These are phyloP conservation scores for Ustilago vetiveriae DNA, from an alignment of 1,284 basidiomycete species.

Conservation along the genomic window DNA sequence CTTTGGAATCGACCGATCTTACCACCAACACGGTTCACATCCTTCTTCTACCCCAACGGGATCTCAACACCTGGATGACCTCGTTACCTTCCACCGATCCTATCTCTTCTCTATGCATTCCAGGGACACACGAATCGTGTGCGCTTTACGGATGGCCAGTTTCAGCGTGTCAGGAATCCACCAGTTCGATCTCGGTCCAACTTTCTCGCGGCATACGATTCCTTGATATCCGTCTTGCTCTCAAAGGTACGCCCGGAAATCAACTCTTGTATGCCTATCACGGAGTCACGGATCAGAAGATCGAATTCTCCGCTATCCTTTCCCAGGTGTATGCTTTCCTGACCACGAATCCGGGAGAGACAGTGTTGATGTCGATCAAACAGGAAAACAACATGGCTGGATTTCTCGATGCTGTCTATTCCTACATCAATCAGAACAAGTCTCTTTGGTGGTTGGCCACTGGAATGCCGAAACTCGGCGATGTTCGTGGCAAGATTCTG, in stretches of 20 bases:
- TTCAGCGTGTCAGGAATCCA: conserved; percentile 44
- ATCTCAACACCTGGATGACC: conserved; percentile 32
- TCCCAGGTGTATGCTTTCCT: conserved; percentile 42
- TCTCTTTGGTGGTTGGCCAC: conserved; percentile 34
- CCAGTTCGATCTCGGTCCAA: conserved; percentile 27
- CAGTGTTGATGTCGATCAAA: conserved; percentile 50
- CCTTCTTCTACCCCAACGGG: conserved; percentile 27
- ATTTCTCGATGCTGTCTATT: conserved; percentile 31
- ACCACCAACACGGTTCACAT: conserved; percentile 34
- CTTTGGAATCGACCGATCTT: conserved; percentile 5
- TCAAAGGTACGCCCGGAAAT: conserved; percentile 27
- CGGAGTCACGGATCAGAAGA: conserved; percentile 47
- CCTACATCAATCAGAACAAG: conserved; percentile 25
- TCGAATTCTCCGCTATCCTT: conserved; percentile 45
- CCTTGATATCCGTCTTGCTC: conserved; percentile 51
- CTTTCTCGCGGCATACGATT: conserved; percentile 50
- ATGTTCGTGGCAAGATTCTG: conserved; percentile 47
- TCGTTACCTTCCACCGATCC: conserved; percentile 23
- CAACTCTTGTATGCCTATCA: conserved; percentile 53
- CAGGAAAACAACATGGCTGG: conserved; percentile 42
- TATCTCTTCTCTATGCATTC: conserved; percentile 44
- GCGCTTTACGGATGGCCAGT: conserved; percentile 58
- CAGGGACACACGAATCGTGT: conserved; percentile 56
- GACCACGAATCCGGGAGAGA: conserved; percentile 20
- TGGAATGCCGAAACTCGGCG: conserved; percentile 35